Percentiles rank a stretch among this genome's conserved stretches.
Evolutionary conservation across 2,329 filamentous ascomycete species (phyloP).

Genomic region (Monosporascus ibericus): DNA sequence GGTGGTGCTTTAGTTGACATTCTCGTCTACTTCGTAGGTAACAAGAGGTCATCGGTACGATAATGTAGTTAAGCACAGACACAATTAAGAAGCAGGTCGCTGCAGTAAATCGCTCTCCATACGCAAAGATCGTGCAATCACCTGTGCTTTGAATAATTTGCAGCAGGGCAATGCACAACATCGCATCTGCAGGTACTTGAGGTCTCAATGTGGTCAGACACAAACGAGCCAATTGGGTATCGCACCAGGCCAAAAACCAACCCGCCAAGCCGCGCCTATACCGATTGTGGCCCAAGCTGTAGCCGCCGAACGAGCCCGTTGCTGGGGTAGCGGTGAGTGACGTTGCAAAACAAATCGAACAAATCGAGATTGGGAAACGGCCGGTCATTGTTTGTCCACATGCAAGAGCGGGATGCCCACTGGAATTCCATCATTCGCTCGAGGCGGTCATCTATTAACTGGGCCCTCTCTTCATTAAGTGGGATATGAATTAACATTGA

Average conservation of each 20-base stretch:
- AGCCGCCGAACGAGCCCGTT: constrained; percentile 8
- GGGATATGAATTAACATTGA: background rate
- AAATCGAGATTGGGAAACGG: constrained; percentile 17
- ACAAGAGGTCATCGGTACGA: no score
- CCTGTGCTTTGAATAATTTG: no score
- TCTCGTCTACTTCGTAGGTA: no score
- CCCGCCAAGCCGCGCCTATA: background rate
- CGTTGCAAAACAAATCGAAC: constrained; percentile 14
- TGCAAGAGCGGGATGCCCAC: constrained; percentile 3
- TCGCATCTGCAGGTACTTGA: no score
- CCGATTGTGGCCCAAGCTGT: constrained; percentile 10
- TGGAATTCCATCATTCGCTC: background rate
- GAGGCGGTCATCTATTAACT: background rate
- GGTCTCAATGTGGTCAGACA: no score
- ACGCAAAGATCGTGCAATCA: no score
- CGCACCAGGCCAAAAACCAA: background rate
- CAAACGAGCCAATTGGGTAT: no score
- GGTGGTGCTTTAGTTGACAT: background rate
- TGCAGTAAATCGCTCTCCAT: no score
- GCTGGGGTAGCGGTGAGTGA: constrained; percentile 19
- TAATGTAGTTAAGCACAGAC: no score
- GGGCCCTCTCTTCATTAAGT: constrained; percentile 1
- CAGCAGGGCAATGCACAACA: no score
- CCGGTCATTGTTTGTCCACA: constrained; percentile 20
- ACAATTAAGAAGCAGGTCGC: no score